Conservation (phyloP, 441 rosid genomes). For the Pelargonium myrrhifolium region DNA sequence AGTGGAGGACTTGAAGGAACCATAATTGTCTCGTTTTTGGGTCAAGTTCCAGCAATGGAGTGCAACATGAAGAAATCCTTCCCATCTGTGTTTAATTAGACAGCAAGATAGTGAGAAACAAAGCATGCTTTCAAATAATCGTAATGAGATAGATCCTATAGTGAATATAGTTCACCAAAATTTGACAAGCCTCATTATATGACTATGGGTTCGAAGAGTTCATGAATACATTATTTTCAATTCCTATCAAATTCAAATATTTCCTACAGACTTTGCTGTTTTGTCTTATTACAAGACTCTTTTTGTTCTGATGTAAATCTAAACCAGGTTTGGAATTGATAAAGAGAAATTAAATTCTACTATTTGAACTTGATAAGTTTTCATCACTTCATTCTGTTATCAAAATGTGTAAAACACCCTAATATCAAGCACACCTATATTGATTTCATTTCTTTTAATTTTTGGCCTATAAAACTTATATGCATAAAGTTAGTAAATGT, state of each 20-base stretch:
- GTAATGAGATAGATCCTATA: neutral
- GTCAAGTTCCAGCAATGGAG: neutral
- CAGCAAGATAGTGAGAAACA: neutral
- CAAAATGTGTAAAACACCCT: neutral
- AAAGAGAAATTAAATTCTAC: neutral
- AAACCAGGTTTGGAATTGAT: neutral
- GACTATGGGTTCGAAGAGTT: neutral
- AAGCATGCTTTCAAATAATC: neutral
- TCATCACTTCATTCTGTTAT: neutral
- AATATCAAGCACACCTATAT: neutral
- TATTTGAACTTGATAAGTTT: neutral
- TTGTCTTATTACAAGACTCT: neutral
- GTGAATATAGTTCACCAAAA: too few species aligned
- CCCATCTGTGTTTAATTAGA: neutral
- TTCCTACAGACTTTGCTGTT: too few species aligned
- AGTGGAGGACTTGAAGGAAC: neutral
- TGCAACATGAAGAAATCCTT: constrained; percentile 5
- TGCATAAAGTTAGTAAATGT: neutral
- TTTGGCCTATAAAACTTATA: neutral
- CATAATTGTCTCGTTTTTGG: neutral
- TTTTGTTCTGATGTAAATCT: neutral
- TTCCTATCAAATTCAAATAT: too few species aligned
- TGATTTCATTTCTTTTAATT: neutral
- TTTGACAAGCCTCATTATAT: neutral
- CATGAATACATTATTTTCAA: neutral